Conservation (phyloP, 345 rosid species). For the Raphanus raphanistrum region DNA sequence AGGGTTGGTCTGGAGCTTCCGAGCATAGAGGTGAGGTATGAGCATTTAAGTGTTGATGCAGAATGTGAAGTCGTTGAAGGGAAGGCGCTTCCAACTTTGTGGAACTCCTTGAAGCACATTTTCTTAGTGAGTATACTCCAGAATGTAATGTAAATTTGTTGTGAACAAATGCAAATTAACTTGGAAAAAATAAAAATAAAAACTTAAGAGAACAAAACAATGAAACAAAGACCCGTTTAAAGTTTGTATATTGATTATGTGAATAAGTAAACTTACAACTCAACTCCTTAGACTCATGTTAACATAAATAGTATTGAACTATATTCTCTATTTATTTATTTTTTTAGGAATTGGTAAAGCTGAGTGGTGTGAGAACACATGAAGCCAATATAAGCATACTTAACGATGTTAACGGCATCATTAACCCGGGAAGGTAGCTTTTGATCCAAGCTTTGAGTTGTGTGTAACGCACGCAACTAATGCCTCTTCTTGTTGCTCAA, state of each 20-base stretch:
- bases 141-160: not conserved
- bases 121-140: constrained; percentile 48
- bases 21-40: constrained; percentile 62
- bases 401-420: constrained; percentile 52
- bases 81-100: constrained; percentile 75
- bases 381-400: constrained; percentile 58
- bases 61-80: constrained; percentile 65
- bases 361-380: constrained; percentile 41
- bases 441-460: not conserved
- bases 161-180: too few relatives aligned
- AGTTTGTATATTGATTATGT: too few relatives aligned
- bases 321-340: not conserved
- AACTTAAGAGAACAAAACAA: too few relatives aligned
- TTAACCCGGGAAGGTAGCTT: constrained; percentile 67
- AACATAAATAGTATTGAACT: not conserved
- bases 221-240: too few relatives aligned
- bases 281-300: too few relatives aligned
- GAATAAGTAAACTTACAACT: too few relatives aligned
- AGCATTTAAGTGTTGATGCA: constrained; percentile 56
- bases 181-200: too few relatives aligned
- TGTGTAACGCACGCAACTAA: not conserved
- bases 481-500: constrained; percentile 19
- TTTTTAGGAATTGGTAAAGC: constrained; percentile 46
- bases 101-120: constrained; percentile 52
- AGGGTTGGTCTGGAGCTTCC: constrained; percentile 68